Percentiles rank a stretch among this genome's conserved stretches.
phyloP scores from a whole-genome alignment of 169 alveolate species.

The Plasmodium billcollinsi region DNA sequence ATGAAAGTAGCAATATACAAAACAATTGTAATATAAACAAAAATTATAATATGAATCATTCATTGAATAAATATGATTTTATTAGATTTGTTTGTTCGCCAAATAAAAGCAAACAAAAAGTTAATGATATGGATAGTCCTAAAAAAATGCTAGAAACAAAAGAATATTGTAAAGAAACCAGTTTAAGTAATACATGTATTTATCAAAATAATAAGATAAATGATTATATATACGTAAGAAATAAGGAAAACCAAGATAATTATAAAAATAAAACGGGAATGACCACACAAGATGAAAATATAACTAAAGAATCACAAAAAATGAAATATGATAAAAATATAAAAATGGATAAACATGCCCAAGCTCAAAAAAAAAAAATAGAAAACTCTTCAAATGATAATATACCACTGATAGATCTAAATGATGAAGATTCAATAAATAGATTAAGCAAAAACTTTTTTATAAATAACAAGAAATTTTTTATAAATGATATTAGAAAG shows the following conservation, averaged over 20 bases:
- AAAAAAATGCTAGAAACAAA: neutral
- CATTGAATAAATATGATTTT: constrained; percentile 69
- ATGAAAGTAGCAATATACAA: neutral
- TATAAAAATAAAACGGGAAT: neutral
- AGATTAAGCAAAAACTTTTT: constrained; percentile 64
- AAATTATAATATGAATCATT: constrained; percentile 3
- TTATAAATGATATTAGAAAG: constrained; percentile 32
- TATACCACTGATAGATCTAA: constrained; percentile 12
- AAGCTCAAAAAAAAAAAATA: neutral
- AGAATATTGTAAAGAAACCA: neutral
- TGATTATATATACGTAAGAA: neutral
- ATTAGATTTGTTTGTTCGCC: constrained; percentile 74
- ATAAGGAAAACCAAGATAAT: neutral
- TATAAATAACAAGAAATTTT: constrained; percentile 60
- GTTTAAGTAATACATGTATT: neutral
- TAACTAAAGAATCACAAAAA: neutral
- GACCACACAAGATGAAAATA: neutral
- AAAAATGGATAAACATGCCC: neutral
- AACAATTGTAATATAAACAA: neutral
- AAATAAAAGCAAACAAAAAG: constrained; percentile 31
- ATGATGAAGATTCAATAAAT: constrained; percentile 39
- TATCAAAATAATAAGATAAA: no score
- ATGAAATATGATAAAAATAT: neutral
- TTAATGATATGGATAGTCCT: constrained; percentile 3
- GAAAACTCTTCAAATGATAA: neutral